Base-by-base conservation (phyloP, 2,329 filamentous ascomycete species). In the Trichoderma brevicompactum region DNA sequence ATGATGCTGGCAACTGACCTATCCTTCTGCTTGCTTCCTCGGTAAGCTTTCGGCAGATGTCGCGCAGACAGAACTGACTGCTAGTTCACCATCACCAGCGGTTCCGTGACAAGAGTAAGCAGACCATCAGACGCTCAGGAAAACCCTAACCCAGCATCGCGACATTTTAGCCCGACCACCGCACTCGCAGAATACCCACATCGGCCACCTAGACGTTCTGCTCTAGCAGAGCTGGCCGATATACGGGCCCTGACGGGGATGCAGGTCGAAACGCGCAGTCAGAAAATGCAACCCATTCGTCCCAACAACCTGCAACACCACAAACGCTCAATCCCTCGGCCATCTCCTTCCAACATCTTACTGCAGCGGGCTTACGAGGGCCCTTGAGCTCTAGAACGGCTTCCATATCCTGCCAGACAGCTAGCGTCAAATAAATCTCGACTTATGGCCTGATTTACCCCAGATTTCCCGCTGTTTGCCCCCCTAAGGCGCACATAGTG, bases 371-470 rank as follows among this genome's bases (percentile, higher is more conserved):
- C 28, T 53, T 38, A 44, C 48, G 17, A 44, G 61, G 43, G 28
- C 32, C 38, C 7, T 34, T 13, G 34, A 55, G 61, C 61, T 64
- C 61, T 55, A 64, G 61, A 64, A 48, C 61, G 36, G 52, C 43
- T 28, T 64, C 61, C 32, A 41, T 17, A n/a, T 49, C 61, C 43
- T 55, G 43, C 41, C 43, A 41, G n/a, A 19, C 19, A 46, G 43
- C 61, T 64, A 64, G 61, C 52, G 61, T 32, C 19, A n/a, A 64
- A 41, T 12, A 64, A 56, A 64, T 49, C 32, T 55, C 52, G 44
- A 64, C 40, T 40, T 32, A 49, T 64, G 61, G 61, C 61, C 61
- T 64, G 61, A 64, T 64, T 49, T 64, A 64, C 61, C 61, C 61
- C 61, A 56, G 61, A 64, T 64, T 64, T 64, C 61, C 52, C 61